Percentiles rank a stretch among this genome's conserved stretches.
These are phyloP conservation scores for Pyrenophora graminea DNA, from an alignment of 2,329 filamentous ascomycete genomes.

Conservation along the genomic window DNA sequence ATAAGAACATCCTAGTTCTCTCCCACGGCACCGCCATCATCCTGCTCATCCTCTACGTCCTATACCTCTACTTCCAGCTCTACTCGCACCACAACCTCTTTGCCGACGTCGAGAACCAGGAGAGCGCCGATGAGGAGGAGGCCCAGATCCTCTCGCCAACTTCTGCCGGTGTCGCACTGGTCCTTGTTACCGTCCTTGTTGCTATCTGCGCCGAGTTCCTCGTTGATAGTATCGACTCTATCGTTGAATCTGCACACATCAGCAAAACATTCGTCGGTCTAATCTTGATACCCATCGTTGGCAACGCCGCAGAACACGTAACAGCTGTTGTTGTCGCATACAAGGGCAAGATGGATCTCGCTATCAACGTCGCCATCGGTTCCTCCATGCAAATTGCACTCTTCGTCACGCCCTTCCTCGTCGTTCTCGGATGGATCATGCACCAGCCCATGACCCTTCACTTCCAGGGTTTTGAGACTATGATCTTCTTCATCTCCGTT, in stretches of 20 bases:
- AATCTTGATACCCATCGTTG: conserved; percentile 61
- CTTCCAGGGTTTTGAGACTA: conserved; percentile 87
- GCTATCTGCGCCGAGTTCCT: conserved; percentile 59
- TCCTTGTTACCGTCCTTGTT: conserved; percentile 55
- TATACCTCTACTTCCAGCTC: conserved; percentile 61
- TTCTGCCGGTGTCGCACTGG: conserved; percentile 51
- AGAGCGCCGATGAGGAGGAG: conserved; percentile 34
- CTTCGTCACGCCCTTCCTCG: conserved; percentile 62
- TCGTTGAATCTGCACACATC: conserved; percentile 57
- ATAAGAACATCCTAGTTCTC: conserved; percentile 55
- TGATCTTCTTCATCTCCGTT: conserved; percentile 80
- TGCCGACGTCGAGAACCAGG: conserved; percentile 46
- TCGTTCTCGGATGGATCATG: conserved; percentile 61
- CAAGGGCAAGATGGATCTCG: conserved; percentile 63
- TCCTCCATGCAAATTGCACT: conserved; percentile 61
- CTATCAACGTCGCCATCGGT: conserved; percentile 60
- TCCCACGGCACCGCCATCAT: conserved; percentile 60
- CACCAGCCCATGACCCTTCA: conserved; percentile 67
- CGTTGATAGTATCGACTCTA: conserved; percentile 59
- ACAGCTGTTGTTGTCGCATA: conserved; percentile 59
- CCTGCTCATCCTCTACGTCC: conserved; percentile 57
- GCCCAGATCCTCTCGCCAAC: conserved; percentile 52
- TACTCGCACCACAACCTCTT: conserved; percentile 56
- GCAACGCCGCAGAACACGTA: conserved; percentile 62
- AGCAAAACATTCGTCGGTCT: conserved; percentile 62